Percentiles rank a stretch among this genome's conserved stretches.
phyloP scores from a whole-genome alignment of 495 filamentous ascomycete species.

The Evernia prunastri region DNA sequence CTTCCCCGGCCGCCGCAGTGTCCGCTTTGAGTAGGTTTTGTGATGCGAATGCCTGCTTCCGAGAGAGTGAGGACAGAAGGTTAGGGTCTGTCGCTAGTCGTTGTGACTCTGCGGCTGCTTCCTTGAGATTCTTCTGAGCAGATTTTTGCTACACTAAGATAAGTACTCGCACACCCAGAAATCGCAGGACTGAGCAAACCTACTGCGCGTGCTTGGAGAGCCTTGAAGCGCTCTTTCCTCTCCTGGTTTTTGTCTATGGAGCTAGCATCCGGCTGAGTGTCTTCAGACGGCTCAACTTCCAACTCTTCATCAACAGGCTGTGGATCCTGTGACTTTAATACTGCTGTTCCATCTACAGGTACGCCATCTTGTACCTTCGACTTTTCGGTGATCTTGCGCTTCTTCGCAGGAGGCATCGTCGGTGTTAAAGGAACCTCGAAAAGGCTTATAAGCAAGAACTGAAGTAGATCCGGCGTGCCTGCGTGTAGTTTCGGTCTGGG shows the following conservation, averaged over 20 bases:
- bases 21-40: conserved; percentile 94
- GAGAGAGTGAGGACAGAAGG: conserved; percentile 62
- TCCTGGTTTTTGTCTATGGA: conserved; percentile 44
- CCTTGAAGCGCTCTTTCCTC: conserved; percentile 68
- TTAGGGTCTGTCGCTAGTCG: conserved; percentile 70
- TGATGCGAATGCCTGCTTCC: conserved; percentile 76
- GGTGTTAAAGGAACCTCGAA: neutral
- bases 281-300: neutral
- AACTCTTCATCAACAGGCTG: neutral
- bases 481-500: neutral
- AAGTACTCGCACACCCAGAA: conserved; percentile 24
- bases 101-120: conserved; percentile 75
- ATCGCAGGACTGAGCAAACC: conserved; percentile 19
- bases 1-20: conserved; percentile 72
- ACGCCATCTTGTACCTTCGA: neutral
- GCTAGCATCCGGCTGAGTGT: neutral
- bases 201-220: conserved; percentile 72
- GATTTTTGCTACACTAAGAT: conserved; percentile 54
- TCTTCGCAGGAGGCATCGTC: conserved; percentile 25
- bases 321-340: neutral
- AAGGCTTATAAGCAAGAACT: neutral
- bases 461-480: neutral
- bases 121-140: conserved; percentile 71
- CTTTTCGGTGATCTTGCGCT: conserved; percentile 18
- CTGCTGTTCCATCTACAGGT: neutral